These are phyloP conservation scores for Aspergillus fructus DNA, from an alignment of 2,329 filamentous ascomycete species.

Conservation along the genomic window DNA sequence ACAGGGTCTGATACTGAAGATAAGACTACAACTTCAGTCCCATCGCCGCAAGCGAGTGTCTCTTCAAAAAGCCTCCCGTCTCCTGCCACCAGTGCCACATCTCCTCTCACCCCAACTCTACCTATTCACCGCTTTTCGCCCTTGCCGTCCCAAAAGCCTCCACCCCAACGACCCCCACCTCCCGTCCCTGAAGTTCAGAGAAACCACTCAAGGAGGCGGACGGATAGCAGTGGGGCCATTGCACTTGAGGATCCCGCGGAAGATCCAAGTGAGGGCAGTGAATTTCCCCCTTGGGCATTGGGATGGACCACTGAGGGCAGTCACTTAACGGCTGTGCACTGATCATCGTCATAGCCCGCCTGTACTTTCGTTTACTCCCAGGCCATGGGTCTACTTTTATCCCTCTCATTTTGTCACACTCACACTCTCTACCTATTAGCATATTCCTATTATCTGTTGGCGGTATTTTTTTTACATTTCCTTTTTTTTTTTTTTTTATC, in stretches of 20 bases:
- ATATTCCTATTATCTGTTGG: background rate
- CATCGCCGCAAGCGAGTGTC: conserved; percentile 35
- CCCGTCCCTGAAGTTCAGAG: conserved; percentile 33
- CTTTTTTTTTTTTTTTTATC: background rate
- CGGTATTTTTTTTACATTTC: background rate
- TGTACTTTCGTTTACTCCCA: conserved; percentile 5
- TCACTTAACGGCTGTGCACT: conserved; percentile 38
- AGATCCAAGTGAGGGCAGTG: conserved; percentile 56
- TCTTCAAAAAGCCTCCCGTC: conserved; percentile 42
- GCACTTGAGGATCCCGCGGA: conserved; percentile 44
- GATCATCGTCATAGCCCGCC: conserved; percentile 8
- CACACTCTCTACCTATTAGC: background rate
- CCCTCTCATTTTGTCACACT: background rate
- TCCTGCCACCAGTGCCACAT: conserved; percentile 35
- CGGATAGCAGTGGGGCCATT: conserved; percentile 48
- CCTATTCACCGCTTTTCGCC: conserved; percentile 41
- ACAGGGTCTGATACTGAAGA: conserved; percentile 36
- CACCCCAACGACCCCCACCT: conserved; percentile 32
- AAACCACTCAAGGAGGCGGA: conserved; percentile 41
- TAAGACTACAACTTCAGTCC: conserved; percentile 30
- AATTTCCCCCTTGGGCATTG: conserved; percentile 45
- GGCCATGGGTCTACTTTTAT: background rate
- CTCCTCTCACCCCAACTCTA: conserved; percentile 41
- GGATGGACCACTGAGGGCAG: conserved; percentile 44
- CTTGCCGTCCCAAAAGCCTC: conserved; percentile 33